Percentiles rank a stretch among this genome's conserved stretches.
Evolutionary conservation across 176 grass and related monocot species (phyloP).

Genomic region (Cenchrus purpureus): DNA sequence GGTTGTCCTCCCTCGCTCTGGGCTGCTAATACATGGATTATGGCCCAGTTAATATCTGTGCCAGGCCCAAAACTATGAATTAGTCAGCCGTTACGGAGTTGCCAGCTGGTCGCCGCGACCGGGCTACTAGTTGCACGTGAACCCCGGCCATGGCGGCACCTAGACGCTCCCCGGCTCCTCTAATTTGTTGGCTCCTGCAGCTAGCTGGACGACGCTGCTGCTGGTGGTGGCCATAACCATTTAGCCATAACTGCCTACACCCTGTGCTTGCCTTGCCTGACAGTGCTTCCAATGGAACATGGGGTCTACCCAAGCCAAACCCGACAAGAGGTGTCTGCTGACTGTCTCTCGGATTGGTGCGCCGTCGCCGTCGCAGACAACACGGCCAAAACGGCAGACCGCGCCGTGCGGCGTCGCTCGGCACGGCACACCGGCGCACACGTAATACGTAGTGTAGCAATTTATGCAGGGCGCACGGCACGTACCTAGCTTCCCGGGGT

Average conservation of each 20-base stretch:
- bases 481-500: conserved; percentile 49
- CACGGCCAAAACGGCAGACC: neutral
- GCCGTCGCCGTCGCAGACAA: conserved; percentile 19
- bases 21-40: no score
- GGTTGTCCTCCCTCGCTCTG: no score
- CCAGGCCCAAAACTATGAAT: no score
- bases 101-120: no score
- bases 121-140: conserved; percentile 8
- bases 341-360: conserved; percentile 1
- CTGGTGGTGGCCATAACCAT: neutral
- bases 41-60: no score
- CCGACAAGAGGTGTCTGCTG: neutral
- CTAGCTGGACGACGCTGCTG: no score
- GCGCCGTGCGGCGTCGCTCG: neutral
- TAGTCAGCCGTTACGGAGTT: no score
- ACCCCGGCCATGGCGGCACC: neutral
- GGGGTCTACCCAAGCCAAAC: neutral
- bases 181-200: neutral
- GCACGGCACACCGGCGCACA: no score
- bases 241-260: neutral
- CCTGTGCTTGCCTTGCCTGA: neutral
- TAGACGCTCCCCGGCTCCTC: neutral
- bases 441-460: no score
- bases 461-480: neutral
- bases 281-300: conserved; percentile 23